Evolutionary conservation across 2,329 filamentous ascomycete genomes (phyloP).

Genomic region (Esteya vermicola): DNA sequence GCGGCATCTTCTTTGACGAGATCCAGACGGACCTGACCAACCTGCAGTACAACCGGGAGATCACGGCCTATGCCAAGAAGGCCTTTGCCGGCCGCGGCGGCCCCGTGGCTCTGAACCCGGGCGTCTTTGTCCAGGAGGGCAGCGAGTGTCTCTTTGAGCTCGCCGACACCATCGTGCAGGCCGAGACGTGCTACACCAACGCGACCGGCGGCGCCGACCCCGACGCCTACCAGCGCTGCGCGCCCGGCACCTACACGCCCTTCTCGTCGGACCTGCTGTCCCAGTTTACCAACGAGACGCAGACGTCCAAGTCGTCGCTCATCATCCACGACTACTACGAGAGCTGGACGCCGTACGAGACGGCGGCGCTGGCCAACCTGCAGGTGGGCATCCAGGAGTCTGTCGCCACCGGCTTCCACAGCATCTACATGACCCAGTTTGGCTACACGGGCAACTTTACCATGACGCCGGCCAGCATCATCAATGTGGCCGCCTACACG

Average conservation of each 20-base stretch:
- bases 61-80: constrained; percentile 6
- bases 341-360: constrained; percentile 4
- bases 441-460: constrained; percentile 9
- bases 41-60: constrained; percentile 6
- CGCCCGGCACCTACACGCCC: constrained; percentile 6
- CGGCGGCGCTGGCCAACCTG: constrained; percentile 1
- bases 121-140: constrained; percentile 5
- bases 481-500: constrained; percentile 6
- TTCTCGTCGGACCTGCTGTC: constrained; percentile 3
- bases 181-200: constrained; percentile 11
- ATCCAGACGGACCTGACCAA: constrained; percentile 5
- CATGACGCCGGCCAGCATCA: constrained; percentile 5
- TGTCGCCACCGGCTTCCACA: constrained; percentile 7
- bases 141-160: constrained; percentile 9
- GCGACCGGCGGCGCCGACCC: constrained; percentile 6
- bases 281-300: constrained; percentile 1
- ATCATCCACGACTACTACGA: constrained; percentile 11
- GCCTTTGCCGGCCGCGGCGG: constrained; percentile 3
- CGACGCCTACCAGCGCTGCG: constrained; percentile 5
- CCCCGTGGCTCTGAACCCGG: constrained; percentile 9
- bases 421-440: constrained; percentile 7
- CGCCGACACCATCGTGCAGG: constrained; percentile 9
- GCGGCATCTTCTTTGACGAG: constrained; percentile 12
- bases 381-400: constrained; percentile 2
- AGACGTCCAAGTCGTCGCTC: constrained; percentile 7